phyloP scores from a whole-genome alignment of 192 early-diverging fungal species.

The Borealophlyctis nickersoniae region DNA sequence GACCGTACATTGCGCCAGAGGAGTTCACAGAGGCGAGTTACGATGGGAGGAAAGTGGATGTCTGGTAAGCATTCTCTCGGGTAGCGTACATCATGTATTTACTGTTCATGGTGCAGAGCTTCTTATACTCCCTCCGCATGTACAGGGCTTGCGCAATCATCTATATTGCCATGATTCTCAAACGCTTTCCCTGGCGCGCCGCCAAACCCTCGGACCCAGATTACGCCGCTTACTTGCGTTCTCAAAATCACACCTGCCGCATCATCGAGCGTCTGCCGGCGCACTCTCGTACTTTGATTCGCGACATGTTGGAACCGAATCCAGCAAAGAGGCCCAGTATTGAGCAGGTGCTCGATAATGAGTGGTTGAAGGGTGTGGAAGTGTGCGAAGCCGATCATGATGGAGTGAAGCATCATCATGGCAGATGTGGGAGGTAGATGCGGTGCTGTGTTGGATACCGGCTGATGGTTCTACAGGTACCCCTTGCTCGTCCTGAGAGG shows the following conservation, averaged over 20 bases:
- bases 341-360: constrained; percentile 19
- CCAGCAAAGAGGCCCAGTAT: constrained; percentile 14
- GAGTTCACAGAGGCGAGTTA: constrained; percentile 67
- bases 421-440: neutral
- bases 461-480: too few relatives aligned
- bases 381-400: constrained; percentile 9
- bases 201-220: constrained; percentile 30
- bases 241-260: neutral
- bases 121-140: neutral
- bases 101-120: neutral
- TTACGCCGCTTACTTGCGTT: constrained; percentile 21
- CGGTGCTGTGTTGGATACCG: neutral
- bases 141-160: constrained; percentile 59
- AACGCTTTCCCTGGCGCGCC: constrained; percentile 46
- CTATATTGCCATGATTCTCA: constrained; percentile 35
- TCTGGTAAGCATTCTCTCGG: too few relatives aligned
- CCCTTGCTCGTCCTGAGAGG: too few relatives aligned
- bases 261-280: constrained; percentile 20
- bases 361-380: constrained; percentile 19
- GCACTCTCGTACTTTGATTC: constrained; percentile 1
- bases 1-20: constrained; percentile 95
- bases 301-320: constrained; percentile 23
- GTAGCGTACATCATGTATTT: constrained; percentile 65
- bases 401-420: neutral
- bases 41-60: constrained; percentile 78